Percentiles rank a stretch among this genome's conserved stretches.
Conservation (phyloP, 1,284 basidiomycete genomes). For the Malassezia yamatoensis region DNA sequence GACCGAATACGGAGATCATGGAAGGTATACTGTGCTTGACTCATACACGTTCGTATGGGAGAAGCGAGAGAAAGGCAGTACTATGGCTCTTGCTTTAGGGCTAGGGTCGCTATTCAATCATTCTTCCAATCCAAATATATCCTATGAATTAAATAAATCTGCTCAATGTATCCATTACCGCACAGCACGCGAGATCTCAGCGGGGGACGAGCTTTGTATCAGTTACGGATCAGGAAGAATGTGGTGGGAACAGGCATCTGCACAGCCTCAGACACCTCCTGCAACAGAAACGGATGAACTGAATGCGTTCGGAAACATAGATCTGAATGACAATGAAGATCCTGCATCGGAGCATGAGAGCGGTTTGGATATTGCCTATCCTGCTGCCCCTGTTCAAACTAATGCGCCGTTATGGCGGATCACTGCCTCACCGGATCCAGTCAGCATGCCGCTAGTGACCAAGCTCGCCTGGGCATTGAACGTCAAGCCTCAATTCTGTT, state of each 20-base stretch:
- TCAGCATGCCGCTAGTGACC: slow-evolving; percentile 47
- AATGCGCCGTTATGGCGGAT: slow-evolving; percentile 42
- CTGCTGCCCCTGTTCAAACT: not conserved
- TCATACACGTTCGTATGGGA: slow-evolving; percentile 73
- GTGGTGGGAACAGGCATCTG: slow-evolving; percentile 36
- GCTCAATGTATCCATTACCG: slow-evolving; percentile 62
- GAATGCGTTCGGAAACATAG: slow-evolving; percentile 5
- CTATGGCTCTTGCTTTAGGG: slow-evolving; percentile 76
- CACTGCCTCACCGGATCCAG: slow-evolving; percentile 47
- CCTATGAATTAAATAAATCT: slow-evolving; percentile 53
- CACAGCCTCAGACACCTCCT: slow-evolving; percentile 10
- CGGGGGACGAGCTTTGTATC: slow-evolving; percentile 67
- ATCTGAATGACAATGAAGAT: not conserved
- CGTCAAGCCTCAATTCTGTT: slow-evolving; percentile 51
- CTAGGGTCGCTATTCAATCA: slow-evolving; percentile 76
- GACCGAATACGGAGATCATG: slow-evolving; percentile 50
- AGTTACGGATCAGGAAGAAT: slow-evolving; percentile 56
- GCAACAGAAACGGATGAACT: slow-evolving; percentile 4
- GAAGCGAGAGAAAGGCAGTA: slow-evolving; percentile 54
- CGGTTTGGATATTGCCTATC: not conserved
- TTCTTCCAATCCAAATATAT: slow-evolving; percentile 58
- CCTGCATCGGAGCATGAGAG: not conserved
- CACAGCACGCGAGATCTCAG: slow-evolving; percentile 54
- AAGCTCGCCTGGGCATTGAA: slow-evolving; percentile 75
- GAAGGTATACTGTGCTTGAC: slow-evolving; percentile 60